Evolutionary conservation across 345 rosid species (phyloP).

Genomic region (Brassica cretica): DNA sequence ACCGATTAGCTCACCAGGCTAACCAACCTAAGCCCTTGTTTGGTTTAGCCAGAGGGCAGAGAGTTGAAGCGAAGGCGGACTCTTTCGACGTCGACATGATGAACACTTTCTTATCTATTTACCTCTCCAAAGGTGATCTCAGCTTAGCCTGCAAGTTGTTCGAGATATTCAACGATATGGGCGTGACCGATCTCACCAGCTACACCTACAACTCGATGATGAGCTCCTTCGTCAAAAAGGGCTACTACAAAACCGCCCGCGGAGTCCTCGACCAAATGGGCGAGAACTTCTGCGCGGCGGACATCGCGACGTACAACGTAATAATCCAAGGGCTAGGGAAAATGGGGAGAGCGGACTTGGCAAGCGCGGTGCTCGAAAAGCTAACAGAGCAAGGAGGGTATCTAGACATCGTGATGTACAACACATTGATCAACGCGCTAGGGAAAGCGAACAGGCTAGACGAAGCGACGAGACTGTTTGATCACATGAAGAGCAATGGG

Average conservation of each 20-base stretch:
- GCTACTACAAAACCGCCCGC: conserved; percentile 70
- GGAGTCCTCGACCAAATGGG: conserved; percentile 72
- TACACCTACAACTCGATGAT: conserved; percentile 83
- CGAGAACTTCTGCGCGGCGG: conserved; percentile 60
- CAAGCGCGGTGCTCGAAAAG: conserved; percentile 65
- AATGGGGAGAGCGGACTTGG: conserved; percentile 87
- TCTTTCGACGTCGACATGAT: conserved; percentile 83
- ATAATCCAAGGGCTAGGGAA: conserved; percentile 86
- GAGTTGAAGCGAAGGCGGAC: conserved; percentile 54
- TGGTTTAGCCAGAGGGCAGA: conserved; percentile 53
- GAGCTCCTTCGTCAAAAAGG: conserved; percentile 88
- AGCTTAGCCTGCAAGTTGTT: conserved; percentile 90
- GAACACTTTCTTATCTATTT: conserved; percentile 79
- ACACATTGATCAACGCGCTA: conserved; percentile 75
- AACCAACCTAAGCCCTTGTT: conserved; percentile 47
- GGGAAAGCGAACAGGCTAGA: conserved; percentile 80
- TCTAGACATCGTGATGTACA: conserved; percentile 88
- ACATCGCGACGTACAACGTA: conserved; percentile 79
- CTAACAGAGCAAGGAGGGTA: conserved; percentile 78
- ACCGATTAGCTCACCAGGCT: conserved; percentile 62
- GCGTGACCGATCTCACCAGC: conserved; percentile 54
- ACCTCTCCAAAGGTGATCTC: conserved; percentile 79
- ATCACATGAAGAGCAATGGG: conserved; percentile 75
- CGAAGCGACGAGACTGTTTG: conserved; percentile 67
- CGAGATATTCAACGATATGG: conserved; percentile 70